phyloP scores from a whole-genome alignment of 805 yeast species.

The Lipomyces orientalis region DNA sequence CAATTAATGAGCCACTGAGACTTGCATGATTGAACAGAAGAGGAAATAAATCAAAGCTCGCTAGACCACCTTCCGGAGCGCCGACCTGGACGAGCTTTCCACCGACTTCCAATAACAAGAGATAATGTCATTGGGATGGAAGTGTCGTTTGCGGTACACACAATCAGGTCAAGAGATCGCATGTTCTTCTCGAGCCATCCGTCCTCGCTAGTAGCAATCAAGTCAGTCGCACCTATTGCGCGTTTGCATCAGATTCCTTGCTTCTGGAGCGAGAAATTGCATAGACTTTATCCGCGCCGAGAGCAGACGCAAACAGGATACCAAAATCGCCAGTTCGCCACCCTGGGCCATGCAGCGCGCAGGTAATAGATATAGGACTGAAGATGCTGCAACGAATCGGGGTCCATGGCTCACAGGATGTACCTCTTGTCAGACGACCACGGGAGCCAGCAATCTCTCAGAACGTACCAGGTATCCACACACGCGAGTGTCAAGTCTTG shows the following conservation, averaged over 20 bases:
- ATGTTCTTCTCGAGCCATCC: slow-evolving; percentile 45
- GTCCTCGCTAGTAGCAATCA: slow-evolving; percentile 53
- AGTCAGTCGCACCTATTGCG: slow-evolving; percentile 60
- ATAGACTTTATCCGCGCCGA: slow-evolving; percentile 63
- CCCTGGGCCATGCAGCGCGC: no score
- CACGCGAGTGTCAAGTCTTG: no score
- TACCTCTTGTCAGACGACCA: no score
- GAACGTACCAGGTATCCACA: no score
- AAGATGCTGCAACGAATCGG: no score
- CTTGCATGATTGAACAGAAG: slow-evolving; percentile 17
- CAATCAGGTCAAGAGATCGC: slow-evolving; percentile 54
- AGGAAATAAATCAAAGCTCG: slow-evolving; percentile 16
- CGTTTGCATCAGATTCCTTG: slow-evolving; percentile 59
- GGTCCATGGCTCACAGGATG: no score
- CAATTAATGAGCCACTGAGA: slow-evolving; percentile 56
- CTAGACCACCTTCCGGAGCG: slow-evolving; percentile 51
- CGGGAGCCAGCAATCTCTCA: no score
- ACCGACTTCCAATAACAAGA: slow-evolving; percentile 58
- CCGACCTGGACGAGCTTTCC: slow-evolving; percentile 68
- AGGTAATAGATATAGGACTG: no score
- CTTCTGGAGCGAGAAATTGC: slow-evolving; percentile 58
- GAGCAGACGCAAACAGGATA: slow-evolving; percentile 61
- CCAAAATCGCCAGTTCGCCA: slow-evolving; percentile 71
- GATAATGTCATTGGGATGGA: slow-evolving; percentile 48
- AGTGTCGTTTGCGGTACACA: slow-evolving; percentile 59